Evolutionary conservation across 441 rosid species (phyloP), one percentile per base, ranked within the genome.

Genomic region (Theobroma grandiflorum): DNA sequence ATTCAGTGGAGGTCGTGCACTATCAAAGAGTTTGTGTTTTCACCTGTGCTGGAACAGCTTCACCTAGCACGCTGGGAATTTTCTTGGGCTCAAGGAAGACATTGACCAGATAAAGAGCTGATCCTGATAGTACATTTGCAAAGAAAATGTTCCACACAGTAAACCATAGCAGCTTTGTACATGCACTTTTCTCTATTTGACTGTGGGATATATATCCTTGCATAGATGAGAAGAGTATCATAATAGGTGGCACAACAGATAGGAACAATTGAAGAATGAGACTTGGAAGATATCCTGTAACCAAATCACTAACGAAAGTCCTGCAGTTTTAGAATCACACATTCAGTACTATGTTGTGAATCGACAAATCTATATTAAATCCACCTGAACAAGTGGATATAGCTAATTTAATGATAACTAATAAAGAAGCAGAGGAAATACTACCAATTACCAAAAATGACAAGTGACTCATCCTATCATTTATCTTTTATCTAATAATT

Each of bases 231-330:
- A 94, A 85, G 43, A 87, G 53, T 75, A 92, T 81, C 98, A 97
- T 91, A 74, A 87, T 57, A 0, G 97, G 98, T 6, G 97, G 99
- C 81, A 95, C 85, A 16, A 87, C 76, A 62, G 59, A 58, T 31
- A 94, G 87, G 85, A 94, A 95, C 78, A 83, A 65, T 77, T 89
- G 91, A 74, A 97, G 95, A 75, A 93, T 80, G 49, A 96, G 91
- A 89, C 95, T 95, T 7, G 99, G 99, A 79, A 97, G 93, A 85
- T 97, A 95, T 87, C 98, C 99, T 1, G 98, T 97, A 76, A 97
- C 88, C 83, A 97, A 88, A 82, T 91, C 84, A 84, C 94, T 91
- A 63, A 92, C 85, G 49, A 92, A 76, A 67, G 89, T 76, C 87
- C 99, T 96, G 95, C 89, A 84, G 61, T 68, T 64, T 72, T 83